phyloP scores from a whole-genome alignment of 2,329 filamentous ascomycete species.

The Diaporthe vaccinii region DNA sequence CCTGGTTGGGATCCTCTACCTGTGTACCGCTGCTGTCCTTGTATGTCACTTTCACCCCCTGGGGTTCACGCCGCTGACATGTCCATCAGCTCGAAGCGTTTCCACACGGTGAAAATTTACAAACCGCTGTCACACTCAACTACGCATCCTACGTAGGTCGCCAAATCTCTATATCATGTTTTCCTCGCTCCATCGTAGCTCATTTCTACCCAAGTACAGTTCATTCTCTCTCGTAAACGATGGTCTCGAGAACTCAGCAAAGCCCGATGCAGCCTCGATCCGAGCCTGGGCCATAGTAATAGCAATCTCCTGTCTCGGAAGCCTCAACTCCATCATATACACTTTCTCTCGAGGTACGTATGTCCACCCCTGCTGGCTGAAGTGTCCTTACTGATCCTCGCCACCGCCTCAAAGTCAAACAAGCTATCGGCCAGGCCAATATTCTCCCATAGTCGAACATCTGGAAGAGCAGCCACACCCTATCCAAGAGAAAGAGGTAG shows the following conservation, averaged over 20 bases:
- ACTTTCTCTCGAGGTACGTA: conserved; percentile 4
- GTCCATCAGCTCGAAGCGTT: background rate
- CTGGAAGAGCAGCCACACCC: background rate
- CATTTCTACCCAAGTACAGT: background rate
- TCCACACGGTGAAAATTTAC: background rate
- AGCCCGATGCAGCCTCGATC: background rate
- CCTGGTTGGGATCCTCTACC: background rate
- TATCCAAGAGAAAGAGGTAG: background rate
- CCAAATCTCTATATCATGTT: background rate
- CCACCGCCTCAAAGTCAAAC: background rate
- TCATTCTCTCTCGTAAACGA: background rate
- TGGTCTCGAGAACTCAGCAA: background rate
- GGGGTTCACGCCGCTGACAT: no score
- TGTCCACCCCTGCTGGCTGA: no score
- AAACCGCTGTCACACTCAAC: background rate
- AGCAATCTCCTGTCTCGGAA: background rate
- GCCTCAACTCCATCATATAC: background rate
- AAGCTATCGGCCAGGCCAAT: background rate
- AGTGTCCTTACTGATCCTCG: background rate
- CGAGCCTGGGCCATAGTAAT: conserved; percentile 1
- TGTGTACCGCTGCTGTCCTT: background rate
- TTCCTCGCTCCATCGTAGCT: background rate
- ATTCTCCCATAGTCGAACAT: background rate
- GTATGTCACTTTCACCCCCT: no score
- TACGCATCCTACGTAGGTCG: background rate